A percentile compares a stretch with the other conserved stretches of the same genome.
phyloP scores from a whole-genome alignment of 228 moss, liverwort and hornwort genomes.

The Sphagnum fallax region DNA sequence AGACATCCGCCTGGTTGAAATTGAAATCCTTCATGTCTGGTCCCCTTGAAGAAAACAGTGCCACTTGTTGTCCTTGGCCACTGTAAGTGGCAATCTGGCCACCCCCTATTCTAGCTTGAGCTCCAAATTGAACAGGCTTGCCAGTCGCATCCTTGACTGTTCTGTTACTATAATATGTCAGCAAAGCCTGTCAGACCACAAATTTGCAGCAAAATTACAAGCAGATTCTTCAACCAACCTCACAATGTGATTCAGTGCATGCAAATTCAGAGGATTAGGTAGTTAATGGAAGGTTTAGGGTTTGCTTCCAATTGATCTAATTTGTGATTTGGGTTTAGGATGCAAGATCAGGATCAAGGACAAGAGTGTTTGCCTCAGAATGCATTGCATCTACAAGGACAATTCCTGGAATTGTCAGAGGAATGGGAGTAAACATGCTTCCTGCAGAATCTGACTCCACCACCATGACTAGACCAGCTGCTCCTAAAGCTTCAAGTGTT shows the following conservation, averaged over 20 bases:
- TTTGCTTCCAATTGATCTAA: background rate
- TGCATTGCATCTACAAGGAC: background rate
- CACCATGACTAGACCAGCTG: slow-evolving; percentile 39
- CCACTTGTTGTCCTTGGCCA: slow-evolving; percentile 16
- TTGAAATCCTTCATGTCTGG: background rate
- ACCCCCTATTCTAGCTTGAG: slow-evolving; percentile 16
- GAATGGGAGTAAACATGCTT: slow-evolving; percentile 72
- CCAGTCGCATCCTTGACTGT: background rate
- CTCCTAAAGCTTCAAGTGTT: slow-evolving; percentile 15
- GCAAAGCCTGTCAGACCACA: slow-evolving; percentile 1
- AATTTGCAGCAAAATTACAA: background rate
- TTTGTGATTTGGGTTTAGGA: background rate
- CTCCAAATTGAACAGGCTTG: slow-evolving; percentile 4
- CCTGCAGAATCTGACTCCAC: slow-evolving; percentile 74
- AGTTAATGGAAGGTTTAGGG: background rate
- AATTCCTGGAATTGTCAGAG: slow-evolving; percentile 6
- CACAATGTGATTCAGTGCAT: background rate
- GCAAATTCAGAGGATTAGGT: background rate
- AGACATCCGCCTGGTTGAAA: slow-evolving; percentile 10
- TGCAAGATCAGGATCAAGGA: background rate
- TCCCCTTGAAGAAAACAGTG: slow-evolving; percentile 10
- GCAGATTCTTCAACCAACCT: background rate
- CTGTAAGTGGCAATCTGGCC: slow-evolving; percentile 4
- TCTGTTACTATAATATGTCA: slow-evolving; percentile 4
- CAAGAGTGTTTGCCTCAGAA: background rate